phyloP scores from a whole-genome alignment of 768 basidiomycete genomes.

The Lactifluus piperatus region DNA sequence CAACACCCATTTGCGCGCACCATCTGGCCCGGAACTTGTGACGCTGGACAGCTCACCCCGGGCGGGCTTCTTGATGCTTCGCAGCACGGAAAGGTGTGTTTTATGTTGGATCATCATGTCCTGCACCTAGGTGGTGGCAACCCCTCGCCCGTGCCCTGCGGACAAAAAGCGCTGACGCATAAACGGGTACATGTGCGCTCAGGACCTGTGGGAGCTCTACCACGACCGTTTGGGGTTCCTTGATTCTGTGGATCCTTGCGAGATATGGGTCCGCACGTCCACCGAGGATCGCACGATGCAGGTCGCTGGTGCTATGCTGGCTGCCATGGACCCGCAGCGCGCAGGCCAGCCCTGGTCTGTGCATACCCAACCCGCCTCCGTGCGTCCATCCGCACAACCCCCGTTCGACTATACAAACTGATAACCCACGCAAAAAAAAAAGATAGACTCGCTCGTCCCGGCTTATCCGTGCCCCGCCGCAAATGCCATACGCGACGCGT shows the following conservation, averaged over 20 bases:
- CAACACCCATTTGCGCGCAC: slow-evolving; percentile 37
- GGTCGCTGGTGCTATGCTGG: slow-evolving; percentile 37
- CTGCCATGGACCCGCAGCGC: slow-evolving; percentile 36
- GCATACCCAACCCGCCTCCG: slow-evolving; percentile 34
- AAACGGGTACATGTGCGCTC: not conserved
- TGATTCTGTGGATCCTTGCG: slow-evolving; percentile 26
- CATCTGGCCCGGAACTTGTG: slow-evolving; percentile 43
- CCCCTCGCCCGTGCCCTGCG: too few species aligned
- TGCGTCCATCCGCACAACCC: slow-evolving; percentile 21
- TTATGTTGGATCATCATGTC: too few species aligned
- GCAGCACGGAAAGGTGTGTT: slow-evolving; percentile 33
- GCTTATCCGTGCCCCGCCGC: slow-evolving; percentile 38
- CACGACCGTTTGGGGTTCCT: slow-evolving; percentile 31
- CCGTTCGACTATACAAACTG: not conserved
- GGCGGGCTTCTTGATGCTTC: slow-evolving; percentile 37
- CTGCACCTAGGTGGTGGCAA: too few species aligned
- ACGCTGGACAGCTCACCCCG: slow-evolving; percentile 38
- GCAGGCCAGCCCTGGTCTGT: slow-evolving; percentile 31
- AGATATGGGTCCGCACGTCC: slow-evolving; percentile 38
- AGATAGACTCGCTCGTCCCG: slow-evolving; percentile 44
- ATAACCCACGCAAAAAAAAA: not conserved
- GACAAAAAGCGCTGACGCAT: not conserved
- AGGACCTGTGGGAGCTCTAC: slow-evolving; percentile 44
- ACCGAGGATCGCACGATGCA: slow-evolving; percentile 41
- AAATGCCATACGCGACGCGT: slow-evolving; percentile 31